phyloP scores from a whole-genome alignment of 2,329 filamentous ascomycete genomes.

The Ascochyta rabiei region DNA sequence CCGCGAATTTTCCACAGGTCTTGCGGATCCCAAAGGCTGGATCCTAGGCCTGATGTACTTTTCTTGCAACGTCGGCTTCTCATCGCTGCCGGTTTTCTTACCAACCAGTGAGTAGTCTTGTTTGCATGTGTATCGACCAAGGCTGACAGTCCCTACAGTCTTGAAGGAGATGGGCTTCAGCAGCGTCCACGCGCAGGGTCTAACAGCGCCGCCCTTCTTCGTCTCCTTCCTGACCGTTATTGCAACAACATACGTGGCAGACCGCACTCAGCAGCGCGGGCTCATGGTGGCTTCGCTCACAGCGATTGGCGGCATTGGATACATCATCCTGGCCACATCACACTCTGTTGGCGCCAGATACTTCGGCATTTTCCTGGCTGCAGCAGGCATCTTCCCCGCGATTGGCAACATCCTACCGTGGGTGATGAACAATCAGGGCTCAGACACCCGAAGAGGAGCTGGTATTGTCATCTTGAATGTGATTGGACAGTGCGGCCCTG shows the following conservation, averaged over 20 bases:
- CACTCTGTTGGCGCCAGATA: conserved; percentile 58
- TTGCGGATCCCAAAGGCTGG: conserved; percentile 44
- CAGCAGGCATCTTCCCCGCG: conserved; percentile 68
- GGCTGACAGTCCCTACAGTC: conserved; percentile 19
- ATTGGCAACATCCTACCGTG: conserved; percentile 75
- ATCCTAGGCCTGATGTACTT: conserved; percentile 48
- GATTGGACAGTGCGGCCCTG: conserved; percentile 60
- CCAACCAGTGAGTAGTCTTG: conserved; percentile 40
- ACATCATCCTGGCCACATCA: conserved; percentile 67
- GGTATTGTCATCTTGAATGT: conserved; percentile 71
- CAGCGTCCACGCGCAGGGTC: conserved; percentile 70
- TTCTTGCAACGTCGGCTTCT: conserved; percentile 58
- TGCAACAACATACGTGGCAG: conserved; percentile 67
- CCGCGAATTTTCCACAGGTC: conserved; percentile 36
- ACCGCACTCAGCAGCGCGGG: conserved; percentile 68
- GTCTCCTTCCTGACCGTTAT: conserved; percentile 69
- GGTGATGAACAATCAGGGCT: conserved; percentile 72
- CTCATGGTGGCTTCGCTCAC: conserved; percentile 64
- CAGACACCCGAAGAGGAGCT: conserved; percentile 69
- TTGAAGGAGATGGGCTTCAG: conserved; percentile 68
- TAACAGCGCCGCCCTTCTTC: conserved; percentile 74
- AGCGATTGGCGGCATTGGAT: conserved; percentile 64
- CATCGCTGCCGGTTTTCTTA: conserved; percentile 52
- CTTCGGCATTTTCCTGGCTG: conserved; percentile 60
- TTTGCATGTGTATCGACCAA: neutral